Percentiles rank a stretch among this genome's conserved stretches.
phyloP scores from a whole-genome alignment of 257 asterid species.

The Paulownia fortunei region DNA sequence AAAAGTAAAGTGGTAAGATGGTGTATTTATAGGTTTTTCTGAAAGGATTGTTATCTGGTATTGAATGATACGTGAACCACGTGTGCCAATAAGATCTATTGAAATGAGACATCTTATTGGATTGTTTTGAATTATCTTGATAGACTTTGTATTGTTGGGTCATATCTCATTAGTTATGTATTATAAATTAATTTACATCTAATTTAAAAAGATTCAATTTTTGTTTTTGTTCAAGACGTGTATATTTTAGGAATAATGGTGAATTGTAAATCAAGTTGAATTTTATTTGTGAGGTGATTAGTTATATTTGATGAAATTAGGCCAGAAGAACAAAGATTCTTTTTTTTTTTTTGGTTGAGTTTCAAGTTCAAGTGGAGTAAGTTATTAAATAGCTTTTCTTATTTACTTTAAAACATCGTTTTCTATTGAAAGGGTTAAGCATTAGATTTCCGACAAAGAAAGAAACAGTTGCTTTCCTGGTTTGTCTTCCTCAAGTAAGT shows the following conservation, averaged over 20 bases:
- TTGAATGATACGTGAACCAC: too few species aligned
- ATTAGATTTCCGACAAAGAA: slow-evolving; percentile 26
- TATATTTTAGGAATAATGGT: background rate
- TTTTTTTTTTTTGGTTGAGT: background rate
- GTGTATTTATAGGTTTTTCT: too few species aligned
- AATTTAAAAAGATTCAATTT: too few species aligned
- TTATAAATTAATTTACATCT: too few species aligned
- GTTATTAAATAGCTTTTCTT: slow-evolving; percentile 6
- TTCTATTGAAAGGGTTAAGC: slow-evolving; percentile 15
- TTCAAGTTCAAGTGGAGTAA: background rate
- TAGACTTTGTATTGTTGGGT: too few species aligned
- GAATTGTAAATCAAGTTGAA: background rate
- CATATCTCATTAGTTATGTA: too few species aligned
- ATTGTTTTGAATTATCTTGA: too few species aligned
- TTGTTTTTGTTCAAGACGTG: too few species aligned
- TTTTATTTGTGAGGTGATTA: background rate
- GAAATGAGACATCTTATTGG: too few species aligned
- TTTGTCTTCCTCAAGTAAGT: slow-evolving; percentile 5
- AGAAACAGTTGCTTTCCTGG: background rate
- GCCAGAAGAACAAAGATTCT: background rate
- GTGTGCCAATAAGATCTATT: too few species aligned
- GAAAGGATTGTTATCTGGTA: too few species aligned
- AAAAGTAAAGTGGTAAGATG: too few species aligned
- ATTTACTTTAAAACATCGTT: slow-evolving; percentile 20
- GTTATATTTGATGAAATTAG: background rate